Conservation (phyloP, 768 basidiomycete species). For the Filobasidium wieringae region DNA sequence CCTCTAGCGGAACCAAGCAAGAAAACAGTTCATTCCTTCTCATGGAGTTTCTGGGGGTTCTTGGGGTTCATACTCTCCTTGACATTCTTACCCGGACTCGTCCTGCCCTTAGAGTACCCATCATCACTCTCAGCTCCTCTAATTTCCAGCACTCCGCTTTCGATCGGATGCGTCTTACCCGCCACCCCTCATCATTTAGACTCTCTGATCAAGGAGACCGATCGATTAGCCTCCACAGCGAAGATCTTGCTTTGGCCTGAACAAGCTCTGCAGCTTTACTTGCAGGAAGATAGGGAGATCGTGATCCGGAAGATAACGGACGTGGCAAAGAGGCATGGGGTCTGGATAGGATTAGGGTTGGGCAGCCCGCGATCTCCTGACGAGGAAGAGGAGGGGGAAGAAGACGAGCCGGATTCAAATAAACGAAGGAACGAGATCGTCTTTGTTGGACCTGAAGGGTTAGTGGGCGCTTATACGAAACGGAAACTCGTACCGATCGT, state of each 20-base stretch:
- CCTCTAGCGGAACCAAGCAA: too few relatives aligned
- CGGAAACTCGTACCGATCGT: neutral
- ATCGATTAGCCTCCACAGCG: neutral
- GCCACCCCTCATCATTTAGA: neutral
- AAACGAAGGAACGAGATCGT: neutral
- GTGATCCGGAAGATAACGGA: neutral
- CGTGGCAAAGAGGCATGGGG: neutral
- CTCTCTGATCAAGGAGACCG: neutral
- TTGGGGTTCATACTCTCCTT: neutral
- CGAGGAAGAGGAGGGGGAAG: neutral
- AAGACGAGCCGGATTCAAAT: too few relatives aligned
- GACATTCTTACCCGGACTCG: neutral
- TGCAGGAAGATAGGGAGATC: neutral
- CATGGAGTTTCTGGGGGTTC: neutral
- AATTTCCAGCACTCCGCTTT: neutral
- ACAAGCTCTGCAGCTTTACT: neutral
- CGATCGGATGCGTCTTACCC: neutral
- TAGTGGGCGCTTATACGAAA: neutral
- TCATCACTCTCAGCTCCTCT: neutral
- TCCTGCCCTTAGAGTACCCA: neutral
- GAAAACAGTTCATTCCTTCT: too few relatives aligned
- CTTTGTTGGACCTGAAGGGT: neutral
- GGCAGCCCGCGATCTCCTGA: neutral
- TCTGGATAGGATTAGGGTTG: neutral
- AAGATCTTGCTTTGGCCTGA: conserved; percentile 3